Conservation (phyloP, 495 filamentous ascomycete species). For the Talaromyces thailandensis region DNA sequence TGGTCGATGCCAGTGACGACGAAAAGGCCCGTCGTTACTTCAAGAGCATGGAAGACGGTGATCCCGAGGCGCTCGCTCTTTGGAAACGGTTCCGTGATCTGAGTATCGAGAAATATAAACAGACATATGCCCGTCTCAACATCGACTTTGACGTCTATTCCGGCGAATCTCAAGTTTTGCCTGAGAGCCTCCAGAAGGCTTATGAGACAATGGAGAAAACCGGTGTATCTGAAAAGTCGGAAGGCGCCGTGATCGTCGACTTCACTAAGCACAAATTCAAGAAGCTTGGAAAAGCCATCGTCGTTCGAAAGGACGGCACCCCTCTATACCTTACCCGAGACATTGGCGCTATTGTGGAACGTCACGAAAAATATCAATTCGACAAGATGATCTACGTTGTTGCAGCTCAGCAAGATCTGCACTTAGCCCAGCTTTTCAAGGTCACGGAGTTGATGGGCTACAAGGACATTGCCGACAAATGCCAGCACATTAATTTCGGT, state of each 20-base stretch:
- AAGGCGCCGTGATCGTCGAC: constrained; percentile 85
- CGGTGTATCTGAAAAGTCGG: constrained; percentile 68
- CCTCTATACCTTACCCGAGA: constrained; percentile 65
- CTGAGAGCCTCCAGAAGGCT: constrained; percentile 68
- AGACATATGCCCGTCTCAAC: constrained; percentile 76
- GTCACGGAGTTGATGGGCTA: constrained; percentile 58
- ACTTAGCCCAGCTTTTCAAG: constrained; percentile 65
- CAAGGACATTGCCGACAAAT: constrained; percentile 50
- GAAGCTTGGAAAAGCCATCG: constrained; percentile 59
- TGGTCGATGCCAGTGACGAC: constrained; percentile 50
- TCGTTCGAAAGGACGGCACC: constrained; percentile 61
- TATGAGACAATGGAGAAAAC: constrained; percentile 55
- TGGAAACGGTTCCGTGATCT: constrained; percentile 89
- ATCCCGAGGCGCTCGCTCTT: constrained; percentile 62
- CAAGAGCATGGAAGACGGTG: constrained; percentile 80
- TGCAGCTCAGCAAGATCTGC: constrained; percentile 60
- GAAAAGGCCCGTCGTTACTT: constrained; percentile 72
- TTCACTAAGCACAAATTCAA: constrained; percentile 65
- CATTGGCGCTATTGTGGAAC: constrained; percentile 57
- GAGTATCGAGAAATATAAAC: constrained; percentile 76
- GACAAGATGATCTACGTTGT: constrained; percentile 76
- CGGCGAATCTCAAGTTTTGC: constrained; percentile 84
- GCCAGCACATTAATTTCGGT: constrained; percentile 66
- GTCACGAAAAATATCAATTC: constrained; percentile 54
- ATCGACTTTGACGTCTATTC: constrained; percentile 92